Evolutionary conservation across 2,329 filamentous ascomycete species (phyloP).

Genomic region (Fusarium sambucinum): DNA sequence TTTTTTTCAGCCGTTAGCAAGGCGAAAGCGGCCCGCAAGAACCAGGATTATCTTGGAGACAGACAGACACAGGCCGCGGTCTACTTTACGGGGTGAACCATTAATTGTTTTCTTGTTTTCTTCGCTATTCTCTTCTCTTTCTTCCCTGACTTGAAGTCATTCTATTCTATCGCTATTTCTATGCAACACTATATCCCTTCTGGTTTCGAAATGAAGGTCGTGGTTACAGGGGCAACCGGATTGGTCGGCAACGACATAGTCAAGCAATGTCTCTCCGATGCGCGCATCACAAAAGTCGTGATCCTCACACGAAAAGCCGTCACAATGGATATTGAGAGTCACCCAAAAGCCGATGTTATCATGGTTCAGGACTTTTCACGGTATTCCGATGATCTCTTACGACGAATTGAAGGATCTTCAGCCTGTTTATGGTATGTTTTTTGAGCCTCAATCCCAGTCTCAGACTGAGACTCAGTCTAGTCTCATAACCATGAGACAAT

Average conservation of each 20-base stretch:
- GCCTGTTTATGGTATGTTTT: conserved; percentile 72
- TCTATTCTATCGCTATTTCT: neutral
- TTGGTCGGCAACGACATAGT: conserved; percentile 67
- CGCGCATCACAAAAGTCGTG: conserved; percentile 64
- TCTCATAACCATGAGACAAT: neutral
- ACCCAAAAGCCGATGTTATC: conserved; percentile 64
- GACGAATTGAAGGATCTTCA: conserved; percentile 62
- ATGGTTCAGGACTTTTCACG: conserved; percentile 65
- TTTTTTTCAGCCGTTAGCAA: conserved; percentile 26
- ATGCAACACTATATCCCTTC: neutral
- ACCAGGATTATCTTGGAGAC: conserved; percentile 28
- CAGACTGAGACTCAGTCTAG: neutral
- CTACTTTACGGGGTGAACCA: conserved; percentile 21
- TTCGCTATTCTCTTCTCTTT: conserved; percentile 10
- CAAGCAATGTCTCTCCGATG: conserved; percentile 61
- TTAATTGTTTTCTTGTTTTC: neutral
- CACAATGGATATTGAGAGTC: conserved; percentile 55
- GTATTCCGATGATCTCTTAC: conserved; percentile 58
- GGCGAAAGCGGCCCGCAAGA: conserved; percentile 33
- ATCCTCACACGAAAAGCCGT: conserved; percentile 64
- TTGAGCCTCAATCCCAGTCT: neutral
- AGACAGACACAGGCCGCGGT: neutral
- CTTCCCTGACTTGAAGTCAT: neutral
- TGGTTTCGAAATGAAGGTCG: conserved; percentile 63
- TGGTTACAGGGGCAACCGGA: conserved; percentile 70